Conservation (phyloP, 2,329 filamentous ascomycete species). For the Alternaria atra region DNA sequence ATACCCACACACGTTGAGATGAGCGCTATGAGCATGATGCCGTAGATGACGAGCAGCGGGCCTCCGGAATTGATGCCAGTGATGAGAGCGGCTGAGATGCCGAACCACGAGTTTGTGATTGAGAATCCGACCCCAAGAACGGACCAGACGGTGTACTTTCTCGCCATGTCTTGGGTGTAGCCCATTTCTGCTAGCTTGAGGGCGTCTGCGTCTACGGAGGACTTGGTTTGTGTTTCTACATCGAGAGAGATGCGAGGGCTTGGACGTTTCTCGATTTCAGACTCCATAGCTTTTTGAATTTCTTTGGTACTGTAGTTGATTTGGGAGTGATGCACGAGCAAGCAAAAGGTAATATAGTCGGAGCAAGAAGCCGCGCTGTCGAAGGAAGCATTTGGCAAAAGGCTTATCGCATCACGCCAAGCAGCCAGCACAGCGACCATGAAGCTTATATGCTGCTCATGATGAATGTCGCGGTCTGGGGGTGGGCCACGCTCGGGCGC, state of each 20-base stretch:
- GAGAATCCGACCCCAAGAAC: slow-evolving; percentile 62
- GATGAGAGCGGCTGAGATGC: slow-evolving; percentile 59
- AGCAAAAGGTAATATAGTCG: background rate
- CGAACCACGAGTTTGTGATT: slow-evolving; percentile 63
- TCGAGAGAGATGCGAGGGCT: slow-evolving; percentile 18
- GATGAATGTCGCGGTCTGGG: background rate
- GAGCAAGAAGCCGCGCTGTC: background rate
- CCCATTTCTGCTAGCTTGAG: slow-evolving; percentile 59
- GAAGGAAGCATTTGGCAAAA: slow-evolving; percentile 17
- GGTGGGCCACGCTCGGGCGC: background rate
- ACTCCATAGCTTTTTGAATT: slow-evolving; percentile 8
- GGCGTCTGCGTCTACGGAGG: slow-evolving; percentile 50
- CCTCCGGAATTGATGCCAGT: slow-evolving; percentile 62
- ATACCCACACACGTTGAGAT: slow-evolving; percentile 58
- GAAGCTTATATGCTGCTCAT: slow-evolving; percentile 12
- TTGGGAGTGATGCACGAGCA: background rate
- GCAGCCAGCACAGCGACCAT: slow-evolving; percentile 6
- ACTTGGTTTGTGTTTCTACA: slow-evolving; percentile 16
- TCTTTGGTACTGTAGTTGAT: background rate
- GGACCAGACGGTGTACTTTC: slow-evolving; percentile 60
- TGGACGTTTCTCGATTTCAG: slow-evolving; percentile 24
- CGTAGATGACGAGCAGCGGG: slow-evolving; percentile 60
- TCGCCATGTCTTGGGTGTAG: slow-evolving; percentile 58
- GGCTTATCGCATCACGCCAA: slow-evolving; percentile 19
- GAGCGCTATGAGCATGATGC: slow-evolving; percentile 58